A percentile compares a stretch with the other conserved stretches of the same genome.
These are phyloP conservation scores for Cicer chorassanicum DNA, from an alignment of 306 rosid genomes.

Conservation along the genomic window DNA sequence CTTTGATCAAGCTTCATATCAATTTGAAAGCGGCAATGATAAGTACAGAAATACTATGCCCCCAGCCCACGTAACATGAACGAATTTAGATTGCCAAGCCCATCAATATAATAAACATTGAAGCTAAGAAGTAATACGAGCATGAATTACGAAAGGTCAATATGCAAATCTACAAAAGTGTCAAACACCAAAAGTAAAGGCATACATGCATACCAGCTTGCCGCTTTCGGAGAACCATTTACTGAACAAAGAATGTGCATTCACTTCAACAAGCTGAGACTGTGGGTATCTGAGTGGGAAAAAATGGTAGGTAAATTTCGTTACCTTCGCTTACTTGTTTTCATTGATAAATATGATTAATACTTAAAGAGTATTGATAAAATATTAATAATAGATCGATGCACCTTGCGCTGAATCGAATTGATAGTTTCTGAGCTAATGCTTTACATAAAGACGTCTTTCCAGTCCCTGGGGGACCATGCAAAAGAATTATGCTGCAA, in stretches of 20 bases:
- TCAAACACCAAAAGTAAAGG: slow-evolving; percentile 38
- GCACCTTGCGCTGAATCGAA: slow-evolving; percentile 80
- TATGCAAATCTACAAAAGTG: slow-evolving; percentile 15
- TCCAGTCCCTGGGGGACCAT: slow-evolving; percentile 98
- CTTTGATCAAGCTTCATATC: slow-evolving; percentile 25
- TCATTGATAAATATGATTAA: slow-evolving; percentile 24
- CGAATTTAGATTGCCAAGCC: background rate
- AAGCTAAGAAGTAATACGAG: background rate
- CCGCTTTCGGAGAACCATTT: slow-evolving; percentile 99
- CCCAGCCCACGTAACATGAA: background rate
- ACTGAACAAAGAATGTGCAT: slow-evolving; percentile 98
- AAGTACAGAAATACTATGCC: slow-evolving; percentile 21
- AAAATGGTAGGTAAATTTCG: slow-evolving; percentile 29
- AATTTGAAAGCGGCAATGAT: background rate
- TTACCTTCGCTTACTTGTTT: slow-evolving; percentile 26
- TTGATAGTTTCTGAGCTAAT: slow-evolving; percentile 89
- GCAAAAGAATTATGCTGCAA: slow-evolving; percentile 82
- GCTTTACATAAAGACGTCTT: slow-evolving; percentile 97
- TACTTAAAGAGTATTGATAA: background rate
- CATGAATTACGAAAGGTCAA: slow-evolving; percentile 12
- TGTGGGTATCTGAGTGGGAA: slow-evolving; percentile 70
- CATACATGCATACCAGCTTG: slow-evolving; percentile 76
- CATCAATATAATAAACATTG: slow-evolving; percentile 12
- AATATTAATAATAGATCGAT: slow-evolving; percentile 33
- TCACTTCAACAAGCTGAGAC: slow-evolving; percentile 85